Conservation (phyloP, 192 early-diverging fungal species). For the Rhizophagus clarus region DNA sequence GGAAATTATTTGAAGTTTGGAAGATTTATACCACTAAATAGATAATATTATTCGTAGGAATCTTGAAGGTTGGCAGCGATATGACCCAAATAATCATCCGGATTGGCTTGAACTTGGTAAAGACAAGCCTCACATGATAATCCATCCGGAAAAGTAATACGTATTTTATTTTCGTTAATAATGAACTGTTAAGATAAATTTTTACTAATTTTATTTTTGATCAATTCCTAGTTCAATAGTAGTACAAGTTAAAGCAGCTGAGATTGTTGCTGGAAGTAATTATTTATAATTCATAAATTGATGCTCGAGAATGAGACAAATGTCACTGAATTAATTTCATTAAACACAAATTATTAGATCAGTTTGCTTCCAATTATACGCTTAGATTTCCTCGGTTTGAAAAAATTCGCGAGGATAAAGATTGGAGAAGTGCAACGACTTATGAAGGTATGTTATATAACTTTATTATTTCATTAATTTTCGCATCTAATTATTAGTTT, state of each 20-base stretch:
- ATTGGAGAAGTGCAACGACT: slow-evolving; percentile 49
- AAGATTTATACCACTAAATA: neutral
- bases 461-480: neutral
- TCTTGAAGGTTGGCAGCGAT: slow-evolving; percentile 46
- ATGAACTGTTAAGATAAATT: neutral
- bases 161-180: neutral
- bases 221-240: neutral
- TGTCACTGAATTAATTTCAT: neutral
- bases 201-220: neutral
- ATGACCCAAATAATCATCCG: slow-evolving; percentile 39
- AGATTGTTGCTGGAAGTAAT: slow-evolving; percentile 24
- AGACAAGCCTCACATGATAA: slow-evolving; percentile 73
- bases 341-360: slow-evolving; percentile 39
- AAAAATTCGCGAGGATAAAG: slow-evolving; percentile 68
- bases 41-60: neutral
- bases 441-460: slow-evolving; percentile 33
- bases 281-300: neutral
- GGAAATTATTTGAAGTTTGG: slow-evolving; percentile 28
- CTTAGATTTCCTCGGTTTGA: slow-evolving; percentile 80
- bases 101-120: slow-evolving; percentile 48
- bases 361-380: slow-evolving; percentile 63
- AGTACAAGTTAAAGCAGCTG: slow-evolving; percentile 23
- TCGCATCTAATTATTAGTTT: neutral
- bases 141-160: slow-evolving; percentile 57
- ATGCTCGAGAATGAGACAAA: neutral